Base-by-base conservation (phyloP, 768 basidiomycete genomes). In the Phlebiopsis flavidoalba region DNA sequence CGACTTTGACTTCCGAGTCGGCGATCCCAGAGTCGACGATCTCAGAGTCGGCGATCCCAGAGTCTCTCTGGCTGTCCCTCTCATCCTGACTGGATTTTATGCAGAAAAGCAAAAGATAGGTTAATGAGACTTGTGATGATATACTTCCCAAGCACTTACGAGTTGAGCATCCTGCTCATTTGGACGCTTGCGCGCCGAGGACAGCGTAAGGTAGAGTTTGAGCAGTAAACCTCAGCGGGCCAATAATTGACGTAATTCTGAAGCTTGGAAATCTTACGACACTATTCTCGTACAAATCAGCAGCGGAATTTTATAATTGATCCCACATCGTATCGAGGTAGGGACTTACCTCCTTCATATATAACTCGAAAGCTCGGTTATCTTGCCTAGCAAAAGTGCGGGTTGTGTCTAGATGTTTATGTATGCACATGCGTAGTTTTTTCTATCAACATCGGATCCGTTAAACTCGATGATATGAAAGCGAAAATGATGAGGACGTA, bases 221-320 rank as follows among this genome's bases (percentile, higher is more conserved):
- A n/a, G n/a, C 56, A 57, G 22, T 58, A 62, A 6, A 37, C n/a
- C 8, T 31, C 43, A 3, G 61, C 61, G 7, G 61, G 61, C 61
- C 61, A 62, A 17, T 21, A 36, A 31, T 43, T 43, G 3, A 26
- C 15, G 45, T 62, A 62, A 1, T 21, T 19, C 21, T 40, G 35
- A 5, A 62, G 48, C n/a, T 35, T n/a, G 5, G 51, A 21, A 11
- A 60, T 21, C 24, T 31, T 47, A 5, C 40, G 40, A 52, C 59
- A 60, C 59, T 59, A 47, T 15, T 8, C 15, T 21, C 33, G 24
- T 48, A 22, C n/a, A n/a, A n/a, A n/a, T n/a, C 2, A 33, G 14
- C 10, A 57, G 22, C 21, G 21, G 33, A 36, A 40, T 21, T 2
- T 17, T n/a, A 49, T 3, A 49, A 49, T 15, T 19, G 21, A 1